Evolutionary conservation across 176 grass and related monocot species (phyloP), one percentile per base, ranked within the genome.

Genomic region (Musa itinerans): DNA sequence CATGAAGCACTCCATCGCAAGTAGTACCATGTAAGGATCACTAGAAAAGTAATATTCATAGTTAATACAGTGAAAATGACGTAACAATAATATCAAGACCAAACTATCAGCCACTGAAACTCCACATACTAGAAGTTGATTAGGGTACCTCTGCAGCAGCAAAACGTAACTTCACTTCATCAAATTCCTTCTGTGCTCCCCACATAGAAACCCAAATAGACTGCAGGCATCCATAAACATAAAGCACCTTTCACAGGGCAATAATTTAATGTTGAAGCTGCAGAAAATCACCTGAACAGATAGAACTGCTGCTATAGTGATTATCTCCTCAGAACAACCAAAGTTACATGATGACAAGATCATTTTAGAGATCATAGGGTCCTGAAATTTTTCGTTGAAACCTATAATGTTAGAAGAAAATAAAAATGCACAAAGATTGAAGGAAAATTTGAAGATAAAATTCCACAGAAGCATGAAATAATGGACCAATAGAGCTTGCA

Each of bases 361-460:
- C 90, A 97, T 97, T 93, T 93, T 97, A 15, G 94, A 92, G 53
- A 97, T 88, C 90, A 93, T 91, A 64, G 94, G 94, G 59, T 97
- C 94, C 94, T 97, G 81, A 53, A 89, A 63, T 48, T 15, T 67
- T 52, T 19, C 21, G 5, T 71, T 51, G 24, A 2, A 65, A 65
- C 11, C 63, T 26, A 65, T 21, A 65, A 65, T 11, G 63, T 65
- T 65, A 65, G 63, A 10, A 65, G 1, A 65, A 10, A 11, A 65
- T 24, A 19, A 10, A 72, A 43, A 69, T 50, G 29, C 16, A 69
- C 15, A 69, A 2, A 56, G 14, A 57, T 12, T 29, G 57, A 53
- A 74, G 20, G 23, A 64, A 8, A 64, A 17, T 16, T 27, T 27
- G 26, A 43, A 43, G 34, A 43, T 43, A 43, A 43, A 43, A 43